Percentiles rank a stretch among this genome's conserved stretches.
phyloP scores from a whole-genome alignment of 352 stramenopile genomes.

The Phytophthora pseudosyringae region DNA sequence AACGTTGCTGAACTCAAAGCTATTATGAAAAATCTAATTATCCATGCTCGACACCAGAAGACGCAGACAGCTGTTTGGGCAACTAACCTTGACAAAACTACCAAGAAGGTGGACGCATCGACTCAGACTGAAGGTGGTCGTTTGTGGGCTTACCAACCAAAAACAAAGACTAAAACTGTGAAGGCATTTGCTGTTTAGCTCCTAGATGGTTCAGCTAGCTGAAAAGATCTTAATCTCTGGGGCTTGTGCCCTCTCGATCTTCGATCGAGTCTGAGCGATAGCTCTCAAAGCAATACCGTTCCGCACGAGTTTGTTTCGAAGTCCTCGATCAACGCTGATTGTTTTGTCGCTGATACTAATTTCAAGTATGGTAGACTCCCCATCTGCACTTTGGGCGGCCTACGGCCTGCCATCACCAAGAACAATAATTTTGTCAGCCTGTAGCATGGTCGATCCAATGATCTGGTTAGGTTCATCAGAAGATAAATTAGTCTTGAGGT shows the following conservation, averaged over 20 bases:
- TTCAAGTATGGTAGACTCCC: constrained; percentile 3
- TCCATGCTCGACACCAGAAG: background rate
- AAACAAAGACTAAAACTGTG: background rate
- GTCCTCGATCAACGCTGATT: background rate
- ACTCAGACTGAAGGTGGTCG: background rate
- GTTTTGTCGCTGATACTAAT: background rate
- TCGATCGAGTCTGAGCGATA: too few species aligned
- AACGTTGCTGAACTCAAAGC: too few species aligned
- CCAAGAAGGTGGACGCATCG: background rate
- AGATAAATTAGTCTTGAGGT: background rate
- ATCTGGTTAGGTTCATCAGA: constrained; percentile 5
- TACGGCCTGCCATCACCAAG: background rate
- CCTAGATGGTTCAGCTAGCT: too few species aligned
- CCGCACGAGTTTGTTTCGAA: background rate
- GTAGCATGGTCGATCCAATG: background rate
- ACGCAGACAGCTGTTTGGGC: constrained; percentile 3
- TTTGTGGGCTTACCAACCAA: background rate
- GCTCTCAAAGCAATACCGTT: constrained; percentile 3
- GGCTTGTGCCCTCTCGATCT: too few species aligned
- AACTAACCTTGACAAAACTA: constrained; percentile 1
- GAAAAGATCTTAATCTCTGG: too few species aligned
- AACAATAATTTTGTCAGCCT: background rate
- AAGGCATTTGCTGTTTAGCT: background rate
- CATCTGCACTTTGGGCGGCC: background rate
- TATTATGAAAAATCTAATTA: background rate